These are phyloP conservation scores for Phytophthora syringae DNA, from an alignment of 352 stramenopile species.

Conservation along the genomic window DNA sequence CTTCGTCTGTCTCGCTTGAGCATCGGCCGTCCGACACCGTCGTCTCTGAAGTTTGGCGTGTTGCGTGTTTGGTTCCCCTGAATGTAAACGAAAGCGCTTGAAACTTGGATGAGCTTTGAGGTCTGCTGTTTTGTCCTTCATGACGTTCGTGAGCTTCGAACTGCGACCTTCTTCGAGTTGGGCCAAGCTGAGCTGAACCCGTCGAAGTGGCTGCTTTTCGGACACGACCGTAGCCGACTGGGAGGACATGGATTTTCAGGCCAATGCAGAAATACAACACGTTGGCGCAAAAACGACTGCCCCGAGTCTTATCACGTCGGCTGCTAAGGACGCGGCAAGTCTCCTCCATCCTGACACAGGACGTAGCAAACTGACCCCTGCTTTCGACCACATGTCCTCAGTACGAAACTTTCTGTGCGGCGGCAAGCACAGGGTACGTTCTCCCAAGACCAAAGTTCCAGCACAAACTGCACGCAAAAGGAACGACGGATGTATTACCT, in stretches of 20 bases:
- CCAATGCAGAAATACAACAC: background rate
- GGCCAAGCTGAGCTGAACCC: background rate
- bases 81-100: conserved; percentile 3
- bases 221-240: conserved; percentile 1
- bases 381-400: background rate
- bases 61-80: background rate
- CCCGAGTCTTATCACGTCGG: conserved; percentile 21
- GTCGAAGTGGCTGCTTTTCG: conserved; percentile 4
- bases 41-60: background rate
- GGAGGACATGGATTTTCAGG: conserved; percentile 1
- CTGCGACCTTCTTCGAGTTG: conserved; percentile 11
- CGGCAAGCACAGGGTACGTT: background rate
- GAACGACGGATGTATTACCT: background rate
- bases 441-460: background rate
- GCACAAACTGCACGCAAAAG: background rate
- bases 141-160: background rate
- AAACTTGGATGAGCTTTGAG: conserved; percentile 1
- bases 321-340: conserved; percentile 12
- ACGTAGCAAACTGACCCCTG: background rate
- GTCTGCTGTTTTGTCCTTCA: conserved; percentile 1
- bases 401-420: background rate
- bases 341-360: conserved; percentile 22
- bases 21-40: background rate
- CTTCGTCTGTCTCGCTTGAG: conserved; percentile 5
- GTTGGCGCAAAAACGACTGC: background rate